Percentiles rank a stretch among this genome's conserved stretches.
Conservation (phyloP, 148 eudicot genomes). For the Nyssa sinensis region DNA sequence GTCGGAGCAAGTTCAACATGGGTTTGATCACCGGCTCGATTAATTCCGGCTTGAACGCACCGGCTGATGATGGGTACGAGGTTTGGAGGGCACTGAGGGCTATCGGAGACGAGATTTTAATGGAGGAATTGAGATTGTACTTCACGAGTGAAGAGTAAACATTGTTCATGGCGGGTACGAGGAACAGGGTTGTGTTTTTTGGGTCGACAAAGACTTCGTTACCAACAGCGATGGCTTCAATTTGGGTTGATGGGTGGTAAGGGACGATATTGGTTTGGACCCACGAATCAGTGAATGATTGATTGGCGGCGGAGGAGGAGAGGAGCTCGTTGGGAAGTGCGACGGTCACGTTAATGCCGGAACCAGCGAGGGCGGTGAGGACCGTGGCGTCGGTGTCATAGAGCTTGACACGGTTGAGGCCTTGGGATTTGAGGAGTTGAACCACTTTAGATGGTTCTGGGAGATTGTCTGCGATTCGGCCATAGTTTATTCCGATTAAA, state of each 20-base stretch:
- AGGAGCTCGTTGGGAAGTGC: conserved; percentile 77
- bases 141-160: conserved; percentile 39
- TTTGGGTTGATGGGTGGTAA: conserved; percentile 34
- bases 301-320: conserved; percentile 57
- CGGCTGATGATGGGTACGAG: conserved; percentile 80
- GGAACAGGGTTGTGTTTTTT: conserved; percentile 37
- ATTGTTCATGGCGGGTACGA: conserved; percentile 77
- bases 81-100: conserved; percentile 48
- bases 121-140: conserved; percentile 16
- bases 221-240: conserved; percentile 75
- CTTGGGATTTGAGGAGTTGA: conserved; percentile 62
- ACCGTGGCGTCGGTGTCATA: conserved; percentile 53
- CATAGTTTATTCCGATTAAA: conserved; percentile 72
- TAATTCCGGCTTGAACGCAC: conserved; percentile 64
- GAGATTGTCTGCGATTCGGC: conserved; percentile 72
- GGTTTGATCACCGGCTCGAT: conserved; percentile 60
- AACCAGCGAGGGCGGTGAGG: conserved; percentile 42
- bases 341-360: conserved; percentile 37
- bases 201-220: conserved; percentile 79
- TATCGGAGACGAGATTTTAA: conserved; percentile 66
- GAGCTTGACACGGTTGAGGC: conserved; percentile 56
- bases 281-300: conserved; percentile 73
- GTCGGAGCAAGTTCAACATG: conserved; percentile 47
- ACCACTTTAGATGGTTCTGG: conserved; percentile 69
- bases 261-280: conserved; percentile 50